phyloP scores from a whole-genome alignment of 129 eudicot species.

The Flaveria robusta region DNA sequence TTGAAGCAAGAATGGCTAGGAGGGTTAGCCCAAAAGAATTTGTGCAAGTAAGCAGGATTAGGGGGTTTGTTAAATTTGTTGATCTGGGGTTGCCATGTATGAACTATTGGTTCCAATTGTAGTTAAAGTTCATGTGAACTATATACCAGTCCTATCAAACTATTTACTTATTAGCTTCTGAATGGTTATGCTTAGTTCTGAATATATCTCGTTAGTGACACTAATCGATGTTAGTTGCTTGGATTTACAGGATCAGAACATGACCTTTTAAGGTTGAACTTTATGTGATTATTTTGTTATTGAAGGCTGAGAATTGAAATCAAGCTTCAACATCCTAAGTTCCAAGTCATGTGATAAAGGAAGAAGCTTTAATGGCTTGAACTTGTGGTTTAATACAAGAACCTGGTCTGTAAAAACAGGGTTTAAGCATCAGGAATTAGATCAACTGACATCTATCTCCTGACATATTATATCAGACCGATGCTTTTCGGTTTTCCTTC shows the following conservation, averaged over 20 bases:
- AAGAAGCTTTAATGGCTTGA: conserved; percentile 29
- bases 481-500: conserved; percentile 9
- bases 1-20: no score
- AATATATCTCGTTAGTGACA: conserved; percentile 5
- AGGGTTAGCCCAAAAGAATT: no score
- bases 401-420: conserved; percentile 7
- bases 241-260: conserved; percentile 15
- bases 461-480: background rate
- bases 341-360: conserved; percentile 25
- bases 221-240: conserved; percentile 18
- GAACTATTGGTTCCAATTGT: conserved; percentile 8
- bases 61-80: conserved; percentile 1
- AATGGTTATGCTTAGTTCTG: background rate
- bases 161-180: background rate
- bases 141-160: no score
- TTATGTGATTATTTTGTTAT: background rate
- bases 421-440: conserved; percentile 21
- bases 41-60: background rate
- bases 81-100: conserved; percentile 5
- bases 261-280: conserved; percentile 7
- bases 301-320: conserved; percentile 26
- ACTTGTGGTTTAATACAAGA: conserved; percentile 18
- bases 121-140: no score
- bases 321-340: conserved; percentile 14
- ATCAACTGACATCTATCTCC: conserved; percentile 4